Percentiles rank a stretch among this genome's conserved stretches.
phyloP scores from a whole-genome alignment of 441 rosid genomes.

The Kokia cookei region DNA sequence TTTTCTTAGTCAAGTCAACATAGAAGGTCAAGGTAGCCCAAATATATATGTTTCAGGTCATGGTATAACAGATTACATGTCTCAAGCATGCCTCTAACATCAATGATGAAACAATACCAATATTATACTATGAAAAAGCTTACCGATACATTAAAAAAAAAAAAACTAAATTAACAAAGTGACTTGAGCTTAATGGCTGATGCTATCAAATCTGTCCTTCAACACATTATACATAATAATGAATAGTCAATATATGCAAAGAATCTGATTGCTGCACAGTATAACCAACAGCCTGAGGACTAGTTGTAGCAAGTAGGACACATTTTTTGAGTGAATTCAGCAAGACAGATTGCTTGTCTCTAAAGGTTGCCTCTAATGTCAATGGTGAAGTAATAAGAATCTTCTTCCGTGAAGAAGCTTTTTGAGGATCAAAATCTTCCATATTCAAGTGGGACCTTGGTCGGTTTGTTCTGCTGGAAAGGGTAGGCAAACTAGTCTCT shows the following conservation, averaged over 20 bases:
- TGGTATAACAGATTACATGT: not conserved
- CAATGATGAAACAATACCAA: not conserved
- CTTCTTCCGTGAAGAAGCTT: not conserved
- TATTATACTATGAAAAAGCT: too few relatives aligned
- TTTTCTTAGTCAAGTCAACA: not conserved
- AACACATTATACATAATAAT: not conserved
- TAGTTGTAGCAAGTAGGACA: not conserved
- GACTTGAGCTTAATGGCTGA: not conserved
- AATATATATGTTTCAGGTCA: not conserved
- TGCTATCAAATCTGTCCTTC: not conserved
- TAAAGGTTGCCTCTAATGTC: not conserved
- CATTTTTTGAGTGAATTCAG: too few relatives aligned
- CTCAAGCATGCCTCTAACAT: not conserved
- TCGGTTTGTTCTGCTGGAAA: not conserved
- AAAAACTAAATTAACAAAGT: not conserved
- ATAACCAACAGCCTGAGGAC: not conserved
- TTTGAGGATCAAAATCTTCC: not conserved
- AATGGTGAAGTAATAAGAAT: not conserved
- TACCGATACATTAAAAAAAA: too few relatives aligned
- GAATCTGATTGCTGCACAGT: not conserved
- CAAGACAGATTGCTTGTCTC: not conserved
- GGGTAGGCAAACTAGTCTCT: not conserved
- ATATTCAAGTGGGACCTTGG: not conserved
- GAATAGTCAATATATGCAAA: not conserved
- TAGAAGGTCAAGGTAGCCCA: not conserved